Evolutionary conservation across 192 early-diverging fungal genomes (phyloP), one percentile per base, ranked within the genome.

Genomic region (Linnemannia schmuckeri): DNA sequence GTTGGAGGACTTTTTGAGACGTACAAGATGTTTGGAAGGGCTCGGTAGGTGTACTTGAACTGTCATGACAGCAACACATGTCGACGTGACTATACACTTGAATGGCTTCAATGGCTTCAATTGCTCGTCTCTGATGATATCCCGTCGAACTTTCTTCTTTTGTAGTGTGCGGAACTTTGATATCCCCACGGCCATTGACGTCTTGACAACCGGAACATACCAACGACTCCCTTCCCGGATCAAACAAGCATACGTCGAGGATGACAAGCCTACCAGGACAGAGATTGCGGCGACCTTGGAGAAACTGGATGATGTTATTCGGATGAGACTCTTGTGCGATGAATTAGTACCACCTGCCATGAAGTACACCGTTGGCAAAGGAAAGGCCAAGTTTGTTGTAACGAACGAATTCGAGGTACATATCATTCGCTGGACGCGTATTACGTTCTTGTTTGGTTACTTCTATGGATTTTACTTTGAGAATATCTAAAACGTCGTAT

Each of bases 161-260:
- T 47, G 33, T 76, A 94, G 96, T 47, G 93, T 95, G 78, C 92
- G 95, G 38, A 95, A 94, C 89, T 97, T 93, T 76, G 97, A 98
- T 84, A 91, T 98, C 35, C 78, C 89, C 41, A 97, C 95, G 30
- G 96, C 97, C 0, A 91, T 97, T 13, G 97, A 97, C 80, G 94
- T 98, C 24, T 91, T 98, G 70, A 96, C 95, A 7, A 95, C 95
- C 7, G 96, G 97, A 52, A 92, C 92, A 33, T 98, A 97, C 79
- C 93, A 94, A 70, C 91, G 95, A 7, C 89, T 98, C 74, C 97
- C 97, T 2, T 83, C 88, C 4, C 92, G 93, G 42, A 94, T 97
- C 41, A 94, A 95, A 86, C 83, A 95, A 69, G 87, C 90, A 13
- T 83, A 85, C 55, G 85, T 96, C 41, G 91, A 91, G 15, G 92